Evolutionary conservation across 257 asterid genomes (phyloP).

Genomic region (Primulina tabacum): DNA sequence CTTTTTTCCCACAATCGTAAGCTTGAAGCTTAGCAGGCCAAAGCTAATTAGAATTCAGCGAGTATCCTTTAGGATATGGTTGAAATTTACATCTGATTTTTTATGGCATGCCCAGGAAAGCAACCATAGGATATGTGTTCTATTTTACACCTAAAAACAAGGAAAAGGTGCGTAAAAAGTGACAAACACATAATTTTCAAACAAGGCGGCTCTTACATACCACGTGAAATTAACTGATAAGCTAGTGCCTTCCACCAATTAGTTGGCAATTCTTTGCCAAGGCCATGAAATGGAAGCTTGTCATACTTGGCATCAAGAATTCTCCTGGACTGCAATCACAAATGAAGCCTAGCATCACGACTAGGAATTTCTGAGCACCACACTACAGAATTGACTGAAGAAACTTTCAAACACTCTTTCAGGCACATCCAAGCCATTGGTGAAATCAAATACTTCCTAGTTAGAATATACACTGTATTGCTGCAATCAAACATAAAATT

Average conservation of each 20-base stretch:
- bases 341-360: slow-evolving; percentile 18
- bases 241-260: slow-evolving; percentile 96
- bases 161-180: slow-evolving; percentile 10
- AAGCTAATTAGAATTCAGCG: no score
- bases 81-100: not conserved
- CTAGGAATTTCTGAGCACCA: slow-evolving; percentile 18
- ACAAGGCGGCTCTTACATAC: slow-evolving; percentile 35
- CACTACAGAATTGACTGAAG: slow-evolving; percentile 8
- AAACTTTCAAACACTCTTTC: slow-evolving; percentile 13
- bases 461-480: slow-evolving; percentile 17
- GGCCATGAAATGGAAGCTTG: slow-evolving; percentile 87
- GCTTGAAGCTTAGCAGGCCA: no score
- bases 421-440: not conserved
- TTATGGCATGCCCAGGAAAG: not conserved
- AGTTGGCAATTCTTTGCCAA: slow-evolving; percentile 81
- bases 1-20: no score
- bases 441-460: not conserved
- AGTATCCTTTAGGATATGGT: not conserved
- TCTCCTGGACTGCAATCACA: slow-evolving; percentile 68
- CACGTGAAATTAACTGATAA: slow-evolving; percentile 67
- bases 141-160: not conserved
- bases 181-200: not conserved
- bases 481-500: slow-evolving; percentile 8
- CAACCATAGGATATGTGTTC: not conserved
- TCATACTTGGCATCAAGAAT: slow-evolving; percentile 69